Conservation (phyloP, 2,329 filamentous ascomycete genomes). For the Verticillium longisporum region DNA sequence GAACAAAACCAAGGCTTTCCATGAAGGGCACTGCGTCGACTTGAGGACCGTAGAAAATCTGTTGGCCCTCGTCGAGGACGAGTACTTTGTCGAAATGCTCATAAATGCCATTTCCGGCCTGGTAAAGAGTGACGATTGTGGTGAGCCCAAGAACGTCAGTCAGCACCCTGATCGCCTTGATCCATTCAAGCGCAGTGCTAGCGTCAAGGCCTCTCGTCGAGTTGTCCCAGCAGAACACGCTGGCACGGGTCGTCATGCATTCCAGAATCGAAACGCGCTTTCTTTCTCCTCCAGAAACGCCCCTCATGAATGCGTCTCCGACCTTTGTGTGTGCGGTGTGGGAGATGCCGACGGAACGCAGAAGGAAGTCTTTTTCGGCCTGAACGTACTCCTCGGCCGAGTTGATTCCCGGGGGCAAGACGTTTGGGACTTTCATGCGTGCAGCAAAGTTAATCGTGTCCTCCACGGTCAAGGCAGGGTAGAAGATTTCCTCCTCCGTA, state of each 20-base stretch:
- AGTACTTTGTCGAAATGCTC: constrained; percentile 69
- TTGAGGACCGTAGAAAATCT: constrained; percentile 59
- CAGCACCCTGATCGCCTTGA: constrained; percentile 52
- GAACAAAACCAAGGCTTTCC: constrained; percentile 56
- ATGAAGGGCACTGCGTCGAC: constrained; percentile 60
- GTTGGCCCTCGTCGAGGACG: constrained; percentile 62
- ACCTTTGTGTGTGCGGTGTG: constrained; percentile 61
- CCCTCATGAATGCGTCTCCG: constrained; percentile 58
- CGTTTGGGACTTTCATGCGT: constrained; percentile 47
- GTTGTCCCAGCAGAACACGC: constrained; percentile 63
- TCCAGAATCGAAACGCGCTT: constrained; percentile 67
- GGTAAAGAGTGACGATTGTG: constrained; percentile 64
- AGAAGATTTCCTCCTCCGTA: constrained; percentile 66
- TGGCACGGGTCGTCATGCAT: constrained; percentile 48
- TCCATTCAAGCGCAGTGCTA: constrained; percentile 54
- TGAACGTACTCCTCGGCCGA: constrained; percentile 34
- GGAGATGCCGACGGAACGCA: constrained; percentile 48
- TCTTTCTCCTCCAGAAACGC: constrained; percentile 63
- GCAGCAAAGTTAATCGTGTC: constrained; percentile 63
- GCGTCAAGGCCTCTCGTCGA: constrained; percentile 60
- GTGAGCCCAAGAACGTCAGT: constrained; percentile 57
- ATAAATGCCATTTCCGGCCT: constrained; percentile 60
- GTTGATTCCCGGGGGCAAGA: constrained; percentile 34
- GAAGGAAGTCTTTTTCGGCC: constrained; percentile 45
- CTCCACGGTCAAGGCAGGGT: constrained; percentile 60